These are phyloP conservation scores for Monosporascus sp. DNA, from an alignment of 2,329 filamentous ascomycete species.

Conservation along the genomic window DNA sequence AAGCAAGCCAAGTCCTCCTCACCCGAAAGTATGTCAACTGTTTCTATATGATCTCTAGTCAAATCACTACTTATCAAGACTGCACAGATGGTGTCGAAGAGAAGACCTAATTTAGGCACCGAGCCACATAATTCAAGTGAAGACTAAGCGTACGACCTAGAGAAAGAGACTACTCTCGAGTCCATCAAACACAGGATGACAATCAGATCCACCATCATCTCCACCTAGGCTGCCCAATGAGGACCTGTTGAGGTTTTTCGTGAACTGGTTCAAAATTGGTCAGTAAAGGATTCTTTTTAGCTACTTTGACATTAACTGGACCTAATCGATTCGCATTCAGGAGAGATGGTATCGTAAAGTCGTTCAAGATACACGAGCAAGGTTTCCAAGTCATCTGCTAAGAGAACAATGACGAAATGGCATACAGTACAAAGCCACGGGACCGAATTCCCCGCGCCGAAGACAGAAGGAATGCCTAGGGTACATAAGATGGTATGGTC, in stretches of 20 bases:
- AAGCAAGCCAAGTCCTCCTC: too few species aligned
- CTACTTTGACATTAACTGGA: too few species aligned
- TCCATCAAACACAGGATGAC: conserved; percentile 3
- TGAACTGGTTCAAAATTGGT: conserved; percentile 30
- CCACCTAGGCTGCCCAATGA: conserved; percentile 9
- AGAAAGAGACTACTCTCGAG: conserved; percentile 2
- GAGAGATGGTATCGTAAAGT: conserved; percentile 24
- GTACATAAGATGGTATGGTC: conserved; percentile 23
- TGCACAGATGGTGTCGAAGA: too few species aligned
- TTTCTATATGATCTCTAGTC: too few species aligned
- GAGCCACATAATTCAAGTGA: too few species aligned
- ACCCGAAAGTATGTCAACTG: too few species aligned
- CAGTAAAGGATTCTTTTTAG: not conserved
- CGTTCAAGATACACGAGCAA: conserved; percentile 14
- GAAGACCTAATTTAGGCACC: too few species aligned
- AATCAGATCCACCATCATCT: conserved; percentile 2
- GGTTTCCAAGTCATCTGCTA: conserved; percentile 18
- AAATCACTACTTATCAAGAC: too few species aligned
- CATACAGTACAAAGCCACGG: conserved; percentile 22
- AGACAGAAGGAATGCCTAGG: conserved; percentile 19
- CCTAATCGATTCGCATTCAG: conserved; percentile 7
- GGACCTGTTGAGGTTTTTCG: conserved; percentile 24
- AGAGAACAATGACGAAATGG: conserved; percentile 16
- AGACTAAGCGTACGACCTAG: conserved; percentile 1
- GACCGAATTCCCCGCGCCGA: not conserved